phyloP scores from a whole-genome alignment of 129 eudicot species.

The Arctium lappa region DNA sequence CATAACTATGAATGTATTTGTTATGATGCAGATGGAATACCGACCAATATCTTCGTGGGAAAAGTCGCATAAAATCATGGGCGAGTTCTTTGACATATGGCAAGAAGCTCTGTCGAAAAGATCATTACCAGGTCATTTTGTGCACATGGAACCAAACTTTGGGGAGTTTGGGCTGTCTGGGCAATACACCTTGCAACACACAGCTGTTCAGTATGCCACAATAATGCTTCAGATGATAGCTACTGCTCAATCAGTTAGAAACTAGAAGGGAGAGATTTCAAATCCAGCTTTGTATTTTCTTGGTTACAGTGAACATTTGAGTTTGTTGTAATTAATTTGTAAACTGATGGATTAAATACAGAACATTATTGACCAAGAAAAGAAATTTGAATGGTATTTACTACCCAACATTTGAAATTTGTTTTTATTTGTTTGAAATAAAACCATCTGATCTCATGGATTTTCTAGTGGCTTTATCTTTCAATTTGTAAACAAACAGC shows the following conservation, averaged over 20 bases:
- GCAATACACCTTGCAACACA: slow-evolving; percentile 71
- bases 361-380: not conserved
- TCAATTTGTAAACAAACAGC: not conserved
- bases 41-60: slow-evolving; percentile 85
- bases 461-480: not conserved
- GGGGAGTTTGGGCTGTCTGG: slow-evolving; percentile 72
- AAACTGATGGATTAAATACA: not conserved
- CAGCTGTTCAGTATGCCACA: slow-evolving; percentile 82
- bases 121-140: slow-evolving; percentile 88
- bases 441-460: not conserved
- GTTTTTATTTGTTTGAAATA: not conserved
- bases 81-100: slow-evolving; percentile 73
- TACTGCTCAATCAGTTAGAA: slow-evolving; percentile 64
- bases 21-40: slow-evolving; percentile 74
- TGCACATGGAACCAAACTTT: slow-evolving; percentile 74
- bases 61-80: slow-evolving; percentile 73
- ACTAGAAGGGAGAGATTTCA: slow-evolving; percentile 31
- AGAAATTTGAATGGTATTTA: not conserved
- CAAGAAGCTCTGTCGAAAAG: slow-evolving; percentile 72
- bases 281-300: not conserved
- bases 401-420: not conserved
- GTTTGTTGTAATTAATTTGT: not conserved
- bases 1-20: not conserved
- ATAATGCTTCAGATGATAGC: slow-evolving; percentile 84
- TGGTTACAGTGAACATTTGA: not conserved